Evolutionary conservation across 495 filamentous ascomycete genomes (phyloP).

Genomic region (Penicillium canariense): DNA sequence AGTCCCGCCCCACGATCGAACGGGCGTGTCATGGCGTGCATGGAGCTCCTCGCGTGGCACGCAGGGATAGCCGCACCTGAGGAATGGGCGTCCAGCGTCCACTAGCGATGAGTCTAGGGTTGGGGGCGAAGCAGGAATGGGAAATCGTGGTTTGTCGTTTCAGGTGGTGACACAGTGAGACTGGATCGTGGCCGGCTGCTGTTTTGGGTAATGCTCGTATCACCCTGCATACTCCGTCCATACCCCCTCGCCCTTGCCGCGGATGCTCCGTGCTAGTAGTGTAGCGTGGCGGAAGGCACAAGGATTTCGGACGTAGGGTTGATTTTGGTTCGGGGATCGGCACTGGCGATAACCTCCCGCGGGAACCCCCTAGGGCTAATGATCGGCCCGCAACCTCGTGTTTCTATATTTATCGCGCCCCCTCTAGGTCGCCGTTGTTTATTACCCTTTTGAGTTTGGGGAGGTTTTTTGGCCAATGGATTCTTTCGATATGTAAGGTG

Average conservation of each 20-base stretch:
- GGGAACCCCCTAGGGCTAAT: background rate
- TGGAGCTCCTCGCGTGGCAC: slow-evolving; percentile 4
- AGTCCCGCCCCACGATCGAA: slow-evolving; percentile 7
- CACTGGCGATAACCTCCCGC: background rate
- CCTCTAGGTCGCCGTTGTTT: background rate
- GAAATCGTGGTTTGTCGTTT: background rate
- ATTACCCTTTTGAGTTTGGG: background rate
- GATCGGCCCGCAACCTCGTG: slow-evolving; percentile 3
- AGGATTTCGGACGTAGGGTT: background rate
- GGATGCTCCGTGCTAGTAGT: background rate
- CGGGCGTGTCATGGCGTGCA: background rate
- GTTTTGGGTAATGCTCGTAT: background rate
- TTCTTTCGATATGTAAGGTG: background rate
- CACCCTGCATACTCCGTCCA: background rate
- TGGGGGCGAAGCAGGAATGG: background rate
- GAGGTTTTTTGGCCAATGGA: background rate
- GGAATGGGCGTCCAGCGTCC: no score
- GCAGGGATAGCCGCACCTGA: background rate
- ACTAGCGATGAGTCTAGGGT: background rate
- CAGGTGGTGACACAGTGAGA: background rate
- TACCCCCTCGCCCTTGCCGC: background rate
- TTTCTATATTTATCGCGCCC: slow-evolving; percentile 5
- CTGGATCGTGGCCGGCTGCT: background rate
- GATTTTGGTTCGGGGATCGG: background rate
- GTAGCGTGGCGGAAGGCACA: background rate